These are phyloP conservation scores for Curvularia lunata DNA, from an alignment of 2,329 filamentous ascomycete genomes.

Conservation along the genomic window DNA sequence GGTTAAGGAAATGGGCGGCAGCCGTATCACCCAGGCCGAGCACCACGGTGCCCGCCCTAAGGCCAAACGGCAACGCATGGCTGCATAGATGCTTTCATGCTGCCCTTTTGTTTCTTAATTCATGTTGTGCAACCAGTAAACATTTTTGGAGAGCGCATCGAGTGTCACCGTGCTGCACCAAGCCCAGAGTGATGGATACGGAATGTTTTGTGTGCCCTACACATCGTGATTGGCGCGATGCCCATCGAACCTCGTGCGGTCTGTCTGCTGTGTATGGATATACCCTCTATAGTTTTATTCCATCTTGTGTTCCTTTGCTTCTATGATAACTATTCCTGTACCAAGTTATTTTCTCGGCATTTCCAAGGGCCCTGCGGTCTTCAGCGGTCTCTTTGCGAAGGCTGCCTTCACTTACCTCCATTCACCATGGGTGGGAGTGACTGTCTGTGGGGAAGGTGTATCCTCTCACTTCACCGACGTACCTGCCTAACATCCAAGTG, in stretches of 20 bases:
- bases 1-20: constrained; percentile 75
- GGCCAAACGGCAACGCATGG: constrained; percentile 14
- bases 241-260: constrained; percentile 6
- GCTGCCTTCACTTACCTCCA: not conserved
- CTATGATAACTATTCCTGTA: not conserved
- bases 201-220: constrained; percentile 18
- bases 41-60: constrained; percentile 22
- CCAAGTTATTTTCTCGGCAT: not conserved
- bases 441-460: not conserved
- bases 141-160: constrained; percentile 2
- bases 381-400: not conserved
- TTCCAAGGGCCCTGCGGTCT: not conserved
- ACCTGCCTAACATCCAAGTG: constrained; percentile 1
- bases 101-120: not conserved
- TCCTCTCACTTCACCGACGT: constrained; percentile 1
- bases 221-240: constrained; percentile 10
- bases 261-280: constrained; percentile 19
- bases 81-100: constrained; percentile 2
- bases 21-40: constrained; percentile 58
- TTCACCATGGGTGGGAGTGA: not conserved
- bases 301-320: not conserved
- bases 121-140: constrained; percentile 5
- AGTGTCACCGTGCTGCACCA: not conserved
- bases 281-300: constrained; percentile 23
- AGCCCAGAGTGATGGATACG: not conserved